phyloP scores from a whole-genome alignment of 805 yeast species.

The Wickerhamomyces alni region DNA sequence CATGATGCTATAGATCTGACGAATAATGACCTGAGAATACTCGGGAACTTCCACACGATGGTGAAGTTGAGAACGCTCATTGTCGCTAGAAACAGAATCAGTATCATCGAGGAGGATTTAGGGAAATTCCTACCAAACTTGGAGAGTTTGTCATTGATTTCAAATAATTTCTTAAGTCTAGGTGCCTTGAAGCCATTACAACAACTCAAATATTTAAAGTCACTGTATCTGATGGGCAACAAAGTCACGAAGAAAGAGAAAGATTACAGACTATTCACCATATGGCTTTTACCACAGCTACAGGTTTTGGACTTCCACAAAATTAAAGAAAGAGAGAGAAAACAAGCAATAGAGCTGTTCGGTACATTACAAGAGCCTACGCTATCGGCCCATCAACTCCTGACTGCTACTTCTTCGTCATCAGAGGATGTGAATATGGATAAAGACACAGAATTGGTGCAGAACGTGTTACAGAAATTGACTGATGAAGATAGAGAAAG shows the following conservation, averaged over 20 bases:
- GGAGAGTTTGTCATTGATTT: constrained; percentile 42
- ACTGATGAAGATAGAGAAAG: constrained; percentile 46
- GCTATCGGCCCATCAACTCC: constrained; percentile 26
- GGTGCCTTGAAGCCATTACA: constrained; percentile 34
- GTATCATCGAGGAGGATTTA: constrained; percentile 31
- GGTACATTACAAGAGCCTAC: constrained; percentile 24
- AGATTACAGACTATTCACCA: constrained; percentile 52
- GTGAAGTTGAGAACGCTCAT: constrained; percentile 45
- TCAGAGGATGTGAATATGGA: too few relatives aligned
- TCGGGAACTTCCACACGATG: constrained; percentile 45
- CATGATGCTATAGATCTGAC: constrained; percentile 62
- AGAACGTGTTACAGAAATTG: constrained; percentile 37
- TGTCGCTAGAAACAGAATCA: constrained; percentile 57
- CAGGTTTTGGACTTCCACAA: constrained; percentile 62
- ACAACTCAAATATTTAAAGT: constrained; percentile 36
- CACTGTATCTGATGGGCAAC: constrained; percentile 52
- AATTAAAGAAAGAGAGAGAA: constrained; percentile 51
- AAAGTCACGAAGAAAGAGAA: constrained; percentile 42
- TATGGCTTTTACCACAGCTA: constrained; percentile 60
- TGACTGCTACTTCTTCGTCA: too few relatives aligned
- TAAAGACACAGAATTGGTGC: constrained; percentile 29
- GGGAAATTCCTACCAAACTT: constrained; percentile 39
- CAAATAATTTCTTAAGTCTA: constrained; percentile 45
- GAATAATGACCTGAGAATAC: constrained; percentile 57
- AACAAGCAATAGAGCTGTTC: constrained; percentile 37